These are phyloP conservation scores for Kodamaea restingae DNA, from an alignment of 805 yeast genomes.

Conservation along the genomic window DNA sequence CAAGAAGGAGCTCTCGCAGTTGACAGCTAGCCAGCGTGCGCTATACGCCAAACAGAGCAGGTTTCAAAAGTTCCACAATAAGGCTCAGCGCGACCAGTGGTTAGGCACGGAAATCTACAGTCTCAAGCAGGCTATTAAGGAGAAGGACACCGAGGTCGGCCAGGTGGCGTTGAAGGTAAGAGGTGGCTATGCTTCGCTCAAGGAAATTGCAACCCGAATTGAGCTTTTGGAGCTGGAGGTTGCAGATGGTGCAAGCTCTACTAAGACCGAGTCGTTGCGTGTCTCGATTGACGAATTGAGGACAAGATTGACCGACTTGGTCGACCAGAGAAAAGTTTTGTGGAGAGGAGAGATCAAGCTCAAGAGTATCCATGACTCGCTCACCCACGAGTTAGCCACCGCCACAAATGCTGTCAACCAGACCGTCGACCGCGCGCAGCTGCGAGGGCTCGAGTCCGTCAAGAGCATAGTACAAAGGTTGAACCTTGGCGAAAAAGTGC, in stretches of 20 bases:
- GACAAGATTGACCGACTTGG: slow-evolving; percentile 38
- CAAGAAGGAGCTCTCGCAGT: slow-evolving; percentile 36
- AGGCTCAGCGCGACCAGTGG: slow-evolving; percentile 66
- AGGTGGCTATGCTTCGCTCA: slow-evolving; percentile 11
- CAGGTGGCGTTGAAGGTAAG: slow-evolving; percentile 20
- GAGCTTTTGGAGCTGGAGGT: slow-evolving; percentile 24
- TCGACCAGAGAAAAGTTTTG: slow-evolving; percentile 63
- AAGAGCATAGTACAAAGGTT: slow-evolving; percentile 56
- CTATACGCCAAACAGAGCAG: slow-evolving; percentile 72
- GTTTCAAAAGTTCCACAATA: slow-evolving; percentile 51
- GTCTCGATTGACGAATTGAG: slow-evolving; percentile 41
- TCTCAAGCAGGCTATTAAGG: slow-evolving; percentile 26
- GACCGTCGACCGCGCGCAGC: slow-evolving; percentile 70
- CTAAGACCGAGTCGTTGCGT: slow-evolving; percentile 16
- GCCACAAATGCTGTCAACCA: slow-evolving; percentile 62
- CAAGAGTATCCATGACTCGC: slow-evolving; percentile 52
- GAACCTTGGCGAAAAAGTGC: slow-evolving; percentile 57
- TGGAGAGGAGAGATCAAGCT: slow-evolving; percentile 79
- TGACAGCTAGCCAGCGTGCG: slow-evolving; percentile 51
- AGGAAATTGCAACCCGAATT: slow-evolving; percentile 12
- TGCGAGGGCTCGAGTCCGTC: slow-evolving; percentile 67
- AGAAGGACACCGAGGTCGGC: slow-evolving; percentile 21
- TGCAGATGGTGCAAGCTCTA: slow-evolving; percentile 6
- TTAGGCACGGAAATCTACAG: slow-evolving; percentile 47
- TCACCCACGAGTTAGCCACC: slow-evolving; percentile 49